These are phyloP conservation scores for Pyricularia pennisetigena DNA, from an alignment of 2,329 filamentous ascomycete species.

Conservation along the genomic window DNA sequence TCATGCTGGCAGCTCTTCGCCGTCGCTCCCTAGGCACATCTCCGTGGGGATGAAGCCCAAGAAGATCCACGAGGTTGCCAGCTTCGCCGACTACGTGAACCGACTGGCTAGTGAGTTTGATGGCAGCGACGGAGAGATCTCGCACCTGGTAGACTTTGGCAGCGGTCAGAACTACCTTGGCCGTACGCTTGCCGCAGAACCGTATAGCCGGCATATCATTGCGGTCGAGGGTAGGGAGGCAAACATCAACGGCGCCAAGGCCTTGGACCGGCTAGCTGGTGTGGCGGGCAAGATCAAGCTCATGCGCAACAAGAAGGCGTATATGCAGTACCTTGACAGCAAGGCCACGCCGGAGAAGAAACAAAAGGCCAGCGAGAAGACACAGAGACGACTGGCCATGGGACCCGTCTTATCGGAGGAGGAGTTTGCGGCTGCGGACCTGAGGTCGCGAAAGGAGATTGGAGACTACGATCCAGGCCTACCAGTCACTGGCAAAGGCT, in stretches of 20 bases:
- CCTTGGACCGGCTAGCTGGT: constrained; percentile 74
- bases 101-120: constrained; percentile 48
- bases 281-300: constrained; percentile 63
- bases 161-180: constrained; percentile 96
- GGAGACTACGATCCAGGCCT: constrained; percentile 18
- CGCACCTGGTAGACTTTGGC: constrained; percentile 90
- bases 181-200: constrained; percentile 70
- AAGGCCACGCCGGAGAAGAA: constrained; percentile 20
- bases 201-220: constrained; percentile 79
- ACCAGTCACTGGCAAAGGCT: constrained; percentile 50
- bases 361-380: constrained; percentile 30
- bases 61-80: constrained; percentile 86
- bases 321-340: constrained; percentile 39
- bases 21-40: constrained; percentile 58
- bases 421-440: constrained; percentile 27
- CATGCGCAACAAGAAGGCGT: constrained; percentile 77
- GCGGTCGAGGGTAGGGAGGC: constrained; percentile 82
- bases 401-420: constrained; percentile 15
- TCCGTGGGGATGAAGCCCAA: constrained; percentile 92
- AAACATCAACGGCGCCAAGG: constrained; percentile 78
- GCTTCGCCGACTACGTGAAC: constrained; percentile 81
- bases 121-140: constrained; percentile 40
- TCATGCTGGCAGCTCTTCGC: constrained; percentile 9
- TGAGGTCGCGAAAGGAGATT: constrained; percentile 40
- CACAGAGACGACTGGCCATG: constrained; percentile 23